A percentile compares a stretch with the other conserved stretches of the same genome.
phyloP scores from a whole-genome alignment of 2,329 filamentous ascomycete species.

The Annulohypoxylon truncatum region DNA sequence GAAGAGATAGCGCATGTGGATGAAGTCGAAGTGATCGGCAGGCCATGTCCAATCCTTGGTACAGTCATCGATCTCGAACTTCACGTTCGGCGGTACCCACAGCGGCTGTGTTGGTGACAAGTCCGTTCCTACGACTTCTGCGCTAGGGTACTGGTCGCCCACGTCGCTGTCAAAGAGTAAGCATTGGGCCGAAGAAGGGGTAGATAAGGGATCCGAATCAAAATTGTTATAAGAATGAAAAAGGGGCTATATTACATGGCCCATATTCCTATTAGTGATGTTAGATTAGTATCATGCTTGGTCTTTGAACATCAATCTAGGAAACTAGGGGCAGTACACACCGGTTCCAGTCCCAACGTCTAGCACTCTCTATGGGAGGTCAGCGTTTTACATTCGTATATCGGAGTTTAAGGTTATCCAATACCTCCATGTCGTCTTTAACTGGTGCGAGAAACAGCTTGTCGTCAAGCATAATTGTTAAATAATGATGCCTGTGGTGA shows the following conservation, averaged over 20 bases:
- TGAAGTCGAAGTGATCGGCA: constrained; percentile 62
- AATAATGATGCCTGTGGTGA: constrained; percentile 44
- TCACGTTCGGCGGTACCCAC: constrained; percentile 69
- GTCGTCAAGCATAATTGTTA: constrained; percentile 46
- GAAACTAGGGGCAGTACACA: neutral
- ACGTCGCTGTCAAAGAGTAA: constrained; percentile 3
- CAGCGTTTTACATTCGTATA: neutral
- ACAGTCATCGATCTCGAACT: constrained; percentile 72
- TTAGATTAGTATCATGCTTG: neutral
- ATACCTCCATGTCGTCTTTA: constrained; percentile 2
- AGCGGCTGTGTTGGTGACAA: constrained; percentile 68
- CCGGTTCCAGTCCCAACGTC: constrained; percentile 54
- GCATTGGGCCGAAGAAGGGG: neutral
- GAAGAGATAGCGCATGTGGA: constrained; percentile 65
- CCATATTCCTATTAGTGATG: constrained; percentile 49
- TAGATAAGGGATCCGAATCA: neutral
- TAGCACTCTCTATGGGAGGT: constrained; percentile 44
- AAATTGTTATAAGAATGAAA: neutral
- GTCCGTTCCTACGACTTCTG: constrained; percentile 64
- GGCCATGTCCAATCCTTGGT: constrained; percentile 60
- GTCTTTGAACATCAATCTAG: neutral
- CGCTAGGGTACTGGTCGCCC: constrained; percentile 53
- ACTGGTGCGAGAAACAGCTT: constrained; percentile 45
- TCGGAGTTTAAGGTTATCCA: neutral
- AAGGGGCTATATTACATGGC: constrained; percentile 44